Base-by-base conservation (phyloP, 257 asterid genomes). In the Cordia subcordata region DNA sequence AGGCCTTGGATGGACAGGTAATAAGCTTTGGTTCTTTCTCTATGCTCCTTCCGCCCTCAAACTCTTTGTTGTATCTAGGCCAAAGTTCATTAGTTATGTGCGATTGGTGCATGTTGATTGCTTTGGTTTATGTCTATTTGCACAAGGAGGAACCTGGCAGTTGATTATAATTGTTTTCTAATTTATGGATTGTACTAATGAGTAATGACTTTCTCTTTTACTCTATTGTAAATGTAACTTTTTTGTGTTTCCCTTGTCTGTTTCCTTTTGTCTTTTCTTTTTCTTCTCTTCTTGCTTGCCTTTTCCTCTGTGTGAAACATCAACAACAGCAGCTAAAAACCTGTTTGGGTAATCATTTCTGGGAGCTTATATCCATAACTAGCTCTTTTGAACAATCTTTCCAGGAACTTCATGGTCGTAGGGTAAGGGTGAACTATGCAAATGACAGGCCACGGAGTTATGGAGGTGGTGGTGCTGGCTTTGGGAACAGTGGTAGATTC, bases 1-100 rank as follows among this genome's bases (percentile, higher is more conserved):
- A 82, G 80, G 98, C 96, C 47, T 67, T 88, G 80, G 95, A 88
- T 68, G 83, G 80, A 58, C 79, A 84, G 98, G 98, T 91, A 57
- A 23, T 55, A 18, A 8, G 12, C 12, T 42, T 13, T 44, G 35
- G 3, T 33, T 21, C 49, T 55, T 19, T 22, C 17, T 54, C 17
- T 16, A 45, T 14, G 63, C 37, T n/a, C 42, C 20, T 8, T 12
- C 53, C 10, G 62, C 19, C 16, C 39, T 38, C 47, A 4, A 12
- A 18, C 33, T 40, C 18, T 47, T 16, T 27, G 35, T 1, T 27
- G 3, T 27, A 27, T 27, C 35, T 27, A 6, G 35, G 47, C 1
- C 3, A 11, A 42, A 42, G 47, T 42, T 42, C 14, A 3, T 42
- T 8, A 42, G 47, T 42, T 42, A 42, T 42, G 47, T 10, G 10